A percentile compares a stretch with the other conserved stretches of the same genome.
These are phyloP conservation scores for Colletotrichum godetiae DNA, from an alignment of 2,329 filamentous ascomycete species.

Conservation along the genomic window DNA sequence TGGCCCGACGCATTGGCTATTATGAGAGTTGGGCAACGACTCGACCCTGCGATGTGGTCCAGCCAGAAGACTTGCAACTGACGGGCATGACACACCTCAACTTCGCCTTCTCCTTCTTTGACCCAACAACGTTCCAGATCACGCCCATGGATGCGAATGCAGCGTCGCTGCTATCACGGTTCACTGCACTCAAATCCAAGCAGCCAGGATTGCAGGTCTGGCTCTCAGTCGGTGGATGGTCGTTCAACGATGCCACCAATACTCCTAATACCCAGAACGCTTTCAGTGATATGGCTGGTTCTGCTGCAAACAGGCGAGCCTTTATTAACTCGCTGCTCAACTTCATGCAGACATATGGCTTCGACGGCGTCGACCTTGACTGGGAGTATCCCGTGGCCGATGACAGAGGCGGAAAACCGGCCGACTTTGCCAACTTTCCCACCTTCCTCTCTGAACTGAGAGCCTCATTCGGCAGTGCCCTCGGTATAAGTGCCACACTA, in stretches of 20 bases:
- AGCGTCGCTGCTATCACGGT: conserved; percentile 37
- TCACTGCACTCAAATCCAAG: conserved; percentile 46
- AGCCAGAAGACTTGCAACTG: conserved; percentile 36
- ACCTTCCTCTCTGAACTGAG: conserved; percentile 28
- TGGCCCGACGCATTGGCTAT: conserved; percentile 45
- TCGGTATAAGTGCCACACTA: conserved; percentile 37
- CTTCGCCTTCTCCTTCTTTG: conserved; percentile 54
- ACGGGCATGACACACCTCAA: conserved; percentile 40
- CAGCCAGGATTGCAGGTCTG: conserved; percentile 46
- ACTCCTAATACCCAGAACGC: conserved; percentile 16
- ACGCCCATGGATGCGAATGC: conserved; percentile 40
- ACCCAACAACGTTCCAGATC: conserved; percentile 42
- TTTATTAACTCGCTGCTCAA: conserved; percentile 51
- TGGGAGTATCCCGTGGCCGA: conserved; percentile 44
- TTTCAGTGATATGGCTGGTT: conserved; percentile 48
- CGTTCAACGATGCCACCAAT: conserved; percentile 44
- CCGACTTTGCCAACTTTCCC: conserved; percentile 49
- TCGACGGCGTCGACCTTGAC: conserved; percentile 53
- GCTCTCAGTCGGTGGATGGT: conserved; percentile 56
- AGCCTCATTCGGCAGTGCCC: neutral
- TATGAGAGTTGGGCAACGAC: conserved; percentile 46
- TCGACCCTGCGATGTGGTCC: conserved; percentile 35
- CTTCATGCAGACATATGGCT: conserved; percentile 55
- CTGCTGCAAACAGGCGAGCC: conserved; percentile 39
- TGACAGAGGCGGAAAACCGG: conserved; percentile 48